Percentiles rank a stretch among this genome's conserved stretches.
Conservation (phyloP, 2,329 filamentous ascomycete species). For the Ceratocystis cubensis region DNA sequence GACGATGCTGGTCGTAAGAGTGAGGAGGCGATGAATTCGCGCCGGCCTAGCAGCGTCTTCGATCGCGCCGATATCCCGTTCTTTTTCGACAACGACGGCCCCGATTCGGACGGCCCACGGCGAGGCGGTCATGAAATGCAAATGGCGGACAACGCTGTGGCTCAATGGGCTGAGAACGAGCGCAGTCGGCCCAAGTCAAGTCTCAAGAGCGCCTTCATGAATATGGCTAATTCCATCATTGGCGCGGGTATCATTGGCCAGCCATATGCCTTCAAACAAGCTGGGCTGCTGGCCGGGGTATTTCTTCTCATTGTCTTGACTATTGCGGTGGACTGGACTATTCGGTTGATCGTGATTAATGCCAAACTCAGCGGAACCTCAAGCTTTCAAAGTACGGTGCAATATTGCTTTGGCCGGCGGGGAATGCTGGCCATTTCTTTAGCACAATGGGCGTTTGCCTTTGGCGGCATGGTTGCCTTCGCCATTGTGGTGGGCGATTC, state of each 20-base stretch:
- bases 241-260: slow-evolving; percentile 66
- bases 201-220: slow-evolving; percentile 87
- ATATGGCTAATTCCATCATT: slow-evolving; percentile 99
- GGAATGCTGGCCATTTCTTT: slow-evolving; percentile 79
- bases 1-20: slow-evolving; percentile 19
- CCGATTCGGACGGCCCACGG: slow-evolving; percentile 8
- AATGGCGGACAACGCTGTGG: slow-evolving; percentile 21
- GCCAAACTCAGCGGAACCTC: slow-evolving; percentile 89
- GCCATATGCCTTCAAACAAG: slow-evolving; percentile 90
- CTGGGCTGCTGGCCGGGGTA: slow-evolving; percentile 70
- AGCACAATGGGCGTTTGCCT: slow-evolving; percentile 96
- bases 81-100: slow-evolving; percentile 19
- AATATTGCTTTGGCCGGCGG: slow-evolving; percentile 81
- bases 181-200: slow-evolving; percentile 65
- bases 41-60: slow-evolving; percentile 20
- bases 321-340: slow-evolving; percentile 88
- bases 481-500: slow-evolving; percentile 95
- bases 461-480: slow-evolving; percentile 97
- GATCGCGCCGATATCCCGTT: slow-evolving; percentile 19
- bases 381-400: slow-evolving; percentile 90
- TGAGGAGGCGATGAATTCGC: slow-evolving; percentile 15
- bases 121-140: slow-evolving; percentile 19
- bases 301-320: slow-evolving; percentile 69
- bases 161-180: slow-evolving; percentile 40
- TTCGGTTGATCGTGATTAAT: slow-evolving; percentile 91